These are phyloP conservation scores for Acanthamoeba quina DNA, from an alignment of 208 protist genomes.

Conservation along the genomic window DNA sequence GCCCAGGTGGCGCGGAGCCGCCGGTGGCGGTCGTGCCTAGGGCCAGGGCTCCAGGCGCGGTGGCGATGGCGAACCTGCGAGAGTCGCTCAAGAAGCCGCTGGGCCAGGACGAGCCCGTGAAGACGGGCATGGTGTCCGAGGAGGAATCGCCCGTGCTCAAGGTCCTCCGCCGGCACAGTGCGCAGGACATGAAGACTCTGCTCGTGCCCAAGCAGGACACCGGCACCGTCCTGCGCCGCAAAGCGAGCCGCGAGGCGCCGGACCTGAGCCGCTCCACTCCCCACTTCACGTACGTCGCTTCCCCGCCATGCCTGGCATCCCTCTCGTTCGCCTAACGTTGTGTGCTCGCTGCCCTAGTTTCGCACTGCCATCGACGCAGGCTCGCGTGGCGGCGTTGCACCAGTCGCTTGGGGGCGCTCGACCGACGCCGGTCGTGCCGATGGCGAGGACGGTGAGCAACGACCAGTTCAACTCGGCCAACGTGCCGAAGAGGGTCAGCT, in stretches of 20 bases:
- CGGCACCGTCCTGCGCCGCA: background rate
- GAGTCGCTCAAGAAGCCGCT: background rate
- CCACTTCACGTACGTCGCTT: background rate
- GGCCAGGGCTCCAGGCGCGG: background rate
- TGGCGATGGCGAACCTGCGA: slow-evolving; percentile 15
- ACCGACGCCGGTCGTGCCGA: background rate
- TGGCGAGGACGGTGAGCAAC: background rate
- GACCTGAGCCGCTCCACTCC: background rate
- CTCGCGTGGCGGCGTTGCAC: too few species aligned
- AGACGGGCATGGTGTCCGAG: background rate
- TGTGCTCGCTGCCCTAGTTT: background rate
- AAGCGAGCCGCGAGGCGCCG: background rate
- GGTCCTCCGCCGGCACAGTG: slow-evolving; percentile 10
- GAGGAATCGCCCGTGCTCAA: background rate
- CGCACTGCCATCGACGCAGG: too few species aligned
- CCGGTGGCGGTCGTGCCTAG: background rate
- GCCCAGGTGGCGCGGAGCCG: background rate
- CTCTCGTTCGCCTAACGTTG: background rate
- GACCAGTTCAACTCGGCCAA: background rate
- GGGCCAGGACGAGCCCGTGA: background rate
- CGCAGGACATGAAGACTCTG: slow-evolving; percentile 6
- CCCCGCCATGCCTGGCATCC: too few species aligned
- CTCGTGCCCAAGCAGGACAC: slow-evolving; percentile 41
- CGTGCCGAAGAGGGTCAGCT: background rate
- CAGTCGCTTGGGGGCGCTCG: too few species aligned